Evolutionary conservation across 208 protist genomes (phyloP), one percentile per base, ranked within the genome.

Genomic region (Acanthamoeba healyi): DNA sequence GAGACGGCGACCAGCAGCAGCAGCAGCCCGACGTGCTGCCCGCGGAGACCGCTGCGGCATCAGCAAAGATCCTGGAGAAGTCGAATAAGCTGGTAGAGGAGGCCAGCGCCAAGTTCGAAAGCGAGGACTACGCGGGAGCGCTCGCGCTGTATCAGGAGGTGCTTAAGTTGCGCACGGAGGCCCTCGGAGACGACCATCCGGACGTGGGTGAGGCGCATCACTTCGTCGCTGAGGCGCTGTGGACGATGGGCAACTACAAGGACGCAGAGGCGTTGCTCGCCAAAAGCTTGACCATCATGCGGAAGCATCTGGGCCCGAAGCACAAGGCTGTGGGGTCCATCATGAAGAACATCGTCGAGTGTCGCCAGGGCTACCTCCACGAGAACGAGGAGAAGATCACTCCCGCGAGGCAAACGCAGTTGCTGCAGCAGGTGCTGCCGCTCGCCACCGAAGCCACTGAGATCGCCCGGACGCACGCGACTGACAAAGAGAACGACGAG

Each of bases 291-390:
- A 24, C 36, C 70, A 42, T 79, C 70, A 42, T 79, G 70, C n/a
- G 38, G 36, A 79, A 79, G 32, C 5, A 36, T n/a, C 70, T 46
- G 6, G 70, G 70, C 5, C 7, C 70, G 24, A 79, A 79, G 70
- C 70, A 79, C 70, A 79, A 79, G 38, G 70, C 70, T n/a, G 38
- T 79, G 12, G 38, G 70, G 5, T 22, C 70, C 36, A 79, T 79
- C 38, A 12, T 79, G 15, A 79, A 44, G 70, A 79, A 79, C 70
- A 79, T 79, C 38, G 70, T 32, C 38, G 70, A 79, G 36, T 79
- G 70, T 32, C 70, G 70, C 34, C 70, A 79, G 70, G 70, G 29
- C 24, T 79, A 44, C 34, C 29, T 79, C 36, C 7, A 79, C 38
- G 70, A 79, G 70, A 5, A 79, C 17, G 70, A 44, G 5, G 9